Conservation (phyloP, 495 filamentous ascomycete species). For the Trichoderma parareesei region DNA sequence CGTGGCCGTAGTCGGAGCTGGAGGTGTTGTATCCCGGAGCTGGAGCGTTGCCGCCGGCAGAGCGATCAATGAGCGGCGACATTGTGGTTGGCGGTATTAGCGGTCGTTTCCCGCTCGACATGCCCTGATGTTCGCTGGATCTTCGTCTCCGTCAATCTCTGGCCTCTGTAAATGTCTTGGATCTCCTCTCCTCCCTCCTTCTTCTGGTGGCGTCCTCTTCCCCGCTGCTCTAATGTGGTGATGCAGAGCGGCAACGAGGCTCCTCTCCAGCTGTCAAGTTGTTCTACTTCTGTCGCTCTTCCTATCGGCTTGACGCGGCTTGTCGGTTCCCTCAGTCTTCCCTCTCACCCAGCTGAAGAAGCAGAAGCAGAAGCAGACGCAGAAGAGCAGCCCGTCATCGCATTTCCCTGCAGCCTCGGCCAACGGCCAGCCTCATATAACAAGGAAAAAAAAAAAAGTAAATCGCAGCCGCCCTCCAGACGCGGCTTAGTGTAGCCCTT, state of each 20-base stretch:
- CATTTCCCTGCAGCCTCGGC: too few species aligned
- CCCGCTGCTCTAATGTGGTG: neutral
- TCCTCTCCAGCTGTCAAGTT: too few species aligned
- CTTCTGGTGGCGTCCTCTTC: neutral
- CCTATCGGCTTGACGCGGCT: too few species aligned
- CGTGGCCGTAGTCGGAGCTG: neutral
- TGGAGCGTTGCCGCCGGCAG: neutral
- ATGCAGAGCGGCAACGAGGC: neutral
- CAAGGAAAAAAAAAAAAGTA: neutral
- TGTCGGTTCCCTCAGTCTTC: too few species aligned
- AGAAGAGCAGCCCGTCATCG: too few species aligned
- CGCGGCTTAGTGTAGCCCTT: neutral
- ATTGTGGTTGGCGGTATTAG: neutral
- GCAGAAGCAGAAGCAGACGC: too few species aligned
- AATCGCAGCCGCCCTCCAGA: neutral
- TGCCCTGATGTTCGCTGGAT: neutral
- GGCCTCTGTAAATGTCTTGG: neutral
- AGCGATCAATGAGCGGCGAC: constrained; percentile 6
- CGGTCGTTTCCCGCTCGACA: neutral
- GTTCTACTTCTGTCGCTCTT: too few species aligned
- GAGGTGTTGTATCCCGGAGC: neutral
- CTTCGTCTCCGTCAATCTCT: too few species aligned
- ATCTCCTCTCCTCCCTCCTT: neutral
- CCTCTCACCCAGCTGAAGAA: too few species aligned
- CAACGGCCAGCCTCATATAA: too few species aligned